Base-by-base conservation (phyloP, 2,329 filamentous ascomycete genomes). In the Ophiocordyceps camponoti-floridani region DNA sequence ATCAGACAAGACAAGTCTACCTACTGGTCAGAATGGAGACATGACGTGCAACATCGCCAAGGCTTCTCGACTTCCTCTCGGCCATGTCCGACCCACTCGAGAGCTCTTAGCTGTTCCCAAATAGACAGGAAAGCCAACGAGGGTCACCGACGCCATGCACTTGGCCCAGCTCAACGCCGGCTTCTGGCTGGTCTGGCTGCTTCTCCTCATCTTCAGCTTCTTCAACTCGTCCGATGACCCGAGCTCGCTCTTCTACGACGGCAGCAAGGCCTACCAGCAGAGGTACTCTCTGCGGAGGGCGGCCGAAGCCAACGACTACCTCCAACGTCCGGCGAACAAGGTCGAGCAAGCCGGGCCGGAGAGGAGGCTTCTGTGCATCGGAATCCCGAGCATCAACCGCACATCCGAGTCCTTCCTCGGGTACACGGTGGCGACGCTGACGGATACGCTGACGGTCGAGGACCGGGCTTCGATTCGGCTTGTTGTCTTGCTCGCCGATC, bases 341-440 rank as follows among this genome's bases (percentile, higher is more conserved):
- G 16, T 40, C 11, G 23, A 44, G 13, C 43, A 40, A 26, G 19
- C 35, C 14, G 43, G 30, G 35, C 23, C 35, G 30, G 18, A 44
- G 10, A 4, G 30, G 40, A 44, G 18, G 42, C 44, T 53, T 14
- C 44, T 61, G 4, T 62, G 59, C 45, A 50, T 62, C 41, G 59
- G 59, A 33, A 58, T 62, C n/a, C 59, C 59, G 12, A 59, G 54
- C 48, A 50, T 62, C 33, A 60, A 58, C 47, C 56, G 59, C 16
- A 57, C 53, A 12, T 48, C 50, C 26, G 50, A 55, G 9, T 54
- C 52, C 2, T 59, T 59, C 37, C 50, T 62, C 5, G 47, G 50
- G 2, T 51, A 53, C 38, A 53, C 59, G 8, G 46, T 62, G 18
- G 57, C 53, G 6, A 59, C 54, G 13, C 54, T 63, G 16, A 50